Base-by-base conservation (phyloP, 768 basidiomycete species). In the Tulasnella sp. region DNA sequence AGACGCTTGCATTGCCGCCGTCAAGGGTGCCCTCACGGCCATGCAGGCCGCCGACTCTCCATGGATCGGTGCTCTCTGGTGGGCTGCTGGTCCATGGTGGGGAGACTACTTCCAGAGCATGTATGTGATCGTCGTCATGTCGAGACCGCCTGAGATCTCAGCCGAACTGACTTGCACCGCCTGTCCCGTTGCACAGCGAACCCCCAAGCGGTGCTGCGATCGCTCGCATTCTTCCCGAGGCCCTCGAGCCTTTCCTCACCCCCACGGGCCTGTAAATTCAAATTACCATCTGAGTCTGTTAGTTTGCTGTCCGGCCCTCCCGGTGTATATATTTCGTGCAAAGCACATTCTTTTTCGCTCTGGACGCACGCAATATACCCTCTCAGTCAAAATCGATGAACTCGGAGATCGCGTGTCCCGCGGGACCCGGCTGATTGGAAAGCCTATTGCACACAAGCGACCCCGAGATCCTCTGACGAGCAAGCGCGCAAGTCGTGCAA, bases 151-250 rank as follows among this genome's bases (percentile, higher is more conserved):
- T 17, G 35, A 47, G 7, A 3, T 34, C 6, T 26, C 41, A 26
- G 37, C 62, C 35, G 39, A n/a, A 44, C 29, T 22, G 12, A 69
- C 29, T 69, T 69, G 37, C 26, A 47, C 44, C 34, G 22, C 34
- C 36, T 36, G 36, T 39, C 39, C 36, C 35, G 1, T 47, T 19
- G 14, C 26, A 41, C 42, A 69, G 52, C 29, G 74, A 89, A 79
- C 87, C 87, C 8, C 86, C 86, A 69, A 85, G 75, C 76, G 87
- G 87, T 64, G 76, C 84, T 74, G 80, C 87, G 16, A 81, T 88
- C 74, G 68, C 86, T 19, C 78, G 79, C 63, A 82, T 88, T 69
- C 81, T 88, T 74, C 88, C 87, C 26, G 67, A 87, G 77, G 86
- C 86, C 7, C 82, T 87, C 64, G 77, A 80, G 75, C 86, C 86